A percentile compares a stretch with the other conserved stretches of the same genome.
phyloP scores from a whole-genome alignment of 176 grass and related monocot species.

The Triticum timopheevii region DNA sequence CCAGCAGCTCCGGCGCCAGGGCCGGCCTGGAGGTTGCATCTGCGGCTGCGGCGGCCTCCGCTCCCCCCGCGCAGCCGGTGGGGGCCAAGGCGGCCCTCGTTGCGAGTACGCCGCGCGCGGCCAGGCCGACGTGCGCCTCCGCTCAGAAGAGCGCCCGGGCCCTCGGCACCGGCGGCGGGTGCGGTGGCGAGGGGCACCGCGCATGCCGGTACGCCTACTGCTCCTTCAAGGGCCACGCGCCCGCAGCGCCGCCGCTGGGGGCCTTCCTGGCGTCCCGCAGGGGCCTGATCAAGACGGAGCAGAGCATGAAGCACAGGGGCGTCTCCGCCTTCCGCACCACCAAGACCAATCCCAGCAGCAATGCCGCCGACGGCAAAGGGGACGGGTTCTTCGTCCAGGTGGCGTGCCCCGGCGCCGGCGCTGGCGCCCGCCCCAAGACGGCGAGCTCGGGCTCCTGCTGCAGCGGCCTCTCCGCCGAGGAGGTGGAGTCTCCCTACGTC shows the following conservation, averaged over 20 bases:
- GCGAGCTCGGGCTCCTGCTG: conserved; percentile 11
- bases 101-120: not conserved
- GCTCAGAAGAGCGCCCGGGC: conserved; percentile 51
- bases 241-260: conserved; percentile 48
- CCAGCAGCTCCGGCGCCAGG: conserved; percentile 13
- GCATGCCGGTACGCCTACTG: conserved; percentile 83
- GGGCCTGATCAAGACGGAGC: conserved; percentile 74
- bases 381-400: conserved; percentile 60
- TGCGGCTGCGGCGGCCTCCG: not conserved
- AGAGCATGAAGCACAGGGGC: conserved; percentile 77
- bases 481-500: conserved; percentile 41
- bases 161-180: not conserved
- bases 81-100: not conserved
- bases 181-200: conserved; percentile 31
- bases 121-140: conserved; percentile 71
- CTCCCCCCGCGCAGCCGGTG: not conserved
- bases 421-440: not conserved
- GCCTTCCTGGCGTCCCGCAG: conserved; percentile 62
- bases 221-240: conserved; percentile 66
- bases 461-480: conserved; percentile 56
- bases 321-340: conserved; percentile 44
- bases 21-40: not conserved
- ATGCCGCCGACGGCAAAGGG: not conserved
- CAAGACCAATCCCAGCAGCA: not conserved
- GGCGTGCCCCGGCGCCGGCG: not conserved